Evolutionary conservation across 2,329 filamentous ascomycete genomes (phyloP).

Genomic region (Acrocalymma vagum): DNA sequence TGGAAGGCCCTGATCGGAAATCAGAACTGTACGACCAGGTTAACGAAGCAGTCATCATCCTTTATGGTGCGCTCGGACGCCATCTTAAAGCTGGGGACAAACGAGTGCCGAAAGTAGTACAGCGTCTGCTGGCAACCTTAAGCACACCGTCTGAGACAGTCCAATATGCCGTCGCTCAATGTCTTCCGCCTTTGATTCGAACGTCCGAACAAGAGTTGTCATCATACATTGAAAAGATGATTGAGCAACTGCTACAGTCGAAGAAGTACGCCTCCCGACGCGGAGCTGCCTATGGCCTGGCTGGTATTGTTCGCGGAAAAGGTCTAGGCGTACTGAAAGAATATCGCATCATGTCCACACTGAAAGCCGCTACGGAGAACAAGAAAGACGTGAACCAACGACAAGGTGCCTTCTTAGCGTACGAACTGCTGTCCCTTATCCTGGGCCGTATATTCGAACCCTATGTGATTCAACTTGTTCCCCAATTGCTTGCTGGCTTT

Average conservation of each 20-base stretch:
- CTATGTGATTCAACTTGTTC: constrained; percentile 94
- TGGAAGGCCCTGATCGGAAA: constrained; percentile 85
- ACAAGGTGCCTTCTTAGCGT: constrained; percentile 87
- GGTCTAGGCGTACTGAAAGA: constrained; percentile 84
- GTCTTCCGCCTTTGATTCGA: constrained; percentile 87
- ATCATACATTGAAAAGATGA: constrained; percentile 80
- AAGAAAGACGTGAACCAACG: constrained; percentile 91
- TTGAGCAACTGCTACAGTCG: constrained; percentile 82
- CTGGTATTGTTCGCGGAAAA: constrained; percentile 87
- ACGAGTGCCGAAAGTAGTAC: constrained; percentile 87
- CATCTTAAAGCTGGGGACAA: constrained; percentile 86
- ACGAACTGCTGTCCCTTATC: constrained; percentile 87
- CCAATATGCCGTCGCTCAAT: constrained; percentile 95
- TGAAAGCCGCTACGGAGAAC: constrained; percentile 87
- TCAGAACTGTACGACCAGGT: constrained; percentile 86
- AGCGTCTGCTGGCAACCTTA: constrained; percentile 83
- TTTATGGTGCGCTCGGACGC: constrained; percentile 92
- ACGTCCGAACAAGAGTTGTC: constrained; percentile 80
- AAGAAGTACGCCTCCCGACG: constrained; percentile 94
- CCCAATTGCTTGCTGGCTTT: constrained; percentile 87
- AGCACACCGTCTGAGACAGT: constrained; percentile 96
- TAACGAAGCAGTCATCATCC: constrained; percentile 96
- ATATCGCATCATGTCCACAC: constrained; percentile 82
- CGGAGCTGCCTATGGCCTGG: constrained; percentile 93
- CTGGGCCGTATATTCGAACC: constrained; percentile 92